Conservation (phyloP, 257 asterid genomes). For the Capsicum baccatum region DNA sequence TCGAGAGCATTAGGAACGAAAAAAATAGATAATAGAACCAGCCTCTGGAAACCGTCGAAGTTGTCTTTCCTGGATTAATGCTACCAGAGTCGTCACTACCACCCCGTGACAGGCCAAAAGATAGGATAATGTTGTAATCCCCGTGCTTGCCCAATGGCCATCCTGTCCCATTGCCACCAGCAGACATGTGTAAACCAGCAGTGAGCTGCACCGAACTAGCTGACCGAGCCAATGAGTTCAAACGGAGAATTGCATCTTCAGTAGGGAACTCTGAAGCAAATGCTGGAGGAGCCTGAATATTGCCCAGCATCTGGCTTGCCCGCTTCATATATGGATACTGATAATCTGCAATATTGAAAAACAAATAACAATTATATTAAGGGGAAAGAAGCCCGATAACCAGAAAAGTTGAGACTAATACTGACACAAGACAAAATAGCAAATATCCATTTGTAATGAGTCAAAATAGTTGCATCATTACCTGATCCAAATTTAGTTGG, state of each 20-base stretch:
- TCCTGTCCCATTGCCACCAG: constrained; percentile 34
- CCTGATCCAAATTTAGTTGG: constrained; percentile 57
- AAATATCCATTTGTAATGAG: not conserved
- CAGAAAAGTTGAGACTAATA: not conserved
- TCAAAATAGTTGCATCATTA: constrained; percentile 30
- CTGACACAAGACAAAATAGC: not conserved
- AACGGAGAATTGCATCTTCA: constrained; percentile 54
- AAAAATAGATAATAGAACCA: constrained; percentile 61
- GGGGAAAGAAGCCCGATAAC: not conserved
- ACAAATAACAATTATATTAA: constrained; percentile 21
- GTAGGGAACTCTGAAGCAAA: constrained; percentile 86
- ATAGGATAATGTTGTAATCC: constrained; percentile 60
- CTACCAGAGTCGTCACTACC: constrained; percentile 54
- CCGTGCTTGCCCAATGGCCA: constrained; percentile 51
- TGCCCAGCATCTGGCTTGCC: constrained; percentile 83
- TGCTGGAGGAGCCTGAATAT: constrained; percentile 87
- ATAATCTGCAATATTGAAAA: constrained; percentile 49
- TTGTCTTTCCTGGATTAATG: constrained; percentile 57
- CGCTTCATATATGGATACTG: constrained; percentile 65
- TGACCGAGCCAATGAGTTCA: constrained; percentile 56
- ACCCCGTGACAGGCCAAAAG: constrained; percentile 65
- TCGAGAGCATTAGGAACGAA: constrained; percentile 60
- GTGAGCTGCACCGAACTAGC: constrained; percentile 68
- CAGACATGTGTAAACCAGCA: constrained; percentile 67
- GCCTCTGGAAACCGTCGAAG: constrained; percentile 43